Conservation (phyloP, 2,329 filamentous ascomycete species). For the Apiospora hydei region DNA sequence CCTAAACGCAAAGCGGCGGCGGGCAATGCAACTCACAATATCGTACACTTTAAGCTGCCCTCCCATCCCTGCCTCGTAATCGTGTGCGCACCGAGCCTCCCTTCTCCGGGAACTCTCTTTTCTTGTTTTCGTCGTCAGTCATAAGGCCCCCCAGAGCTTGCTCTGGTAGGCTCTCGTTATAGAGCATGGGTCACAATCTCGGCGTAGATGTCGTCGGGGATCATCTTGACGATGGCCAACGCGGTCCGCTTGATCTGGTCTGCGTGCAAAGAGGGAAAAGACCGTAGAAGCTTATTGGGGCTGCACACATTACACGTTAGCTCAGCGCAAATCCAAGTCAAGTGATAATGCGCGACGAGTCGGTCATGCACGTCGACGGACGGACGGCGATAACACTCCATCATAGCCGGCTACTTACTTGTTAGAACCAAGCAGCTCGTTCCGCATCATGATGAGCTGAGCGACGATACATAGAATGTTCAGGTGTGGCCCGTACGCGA, state of each 20-base stretch:
- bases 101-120: background rate
- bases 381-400: background rate
- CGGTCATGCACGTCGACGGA: background rate
- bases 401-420: conserved; percentile 64
- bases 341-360: background rate
- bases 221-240: conserved; percentile 85
- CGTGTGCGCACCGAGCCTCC: background rate
- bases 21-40: conserved; percentile 5
- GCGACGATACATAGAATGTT: conserved; percentile 98
- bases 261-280: conserved; percentile 83
- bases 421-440: conserved; percentile 81
- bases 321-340: background rate
- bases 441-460: conserved; percentile 87
- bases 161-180: conserved; percentile 49
- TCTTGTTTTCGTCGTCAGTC: conserved; percentile 12
- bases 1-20: background rate
- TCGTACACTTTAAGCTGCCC: conserved; percentile 11
- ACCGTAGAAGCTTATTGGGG: conserved; percentile 90
- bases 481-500: conserved; percentile 92
- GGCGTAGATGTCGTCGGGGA: conserved; percentile 88
- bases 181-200: conserved; percentile 90
- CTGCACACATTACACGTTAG: conserved; percentile 53
- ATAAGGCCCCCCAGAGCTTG: conserved; percentile 1
- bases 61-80: background rate
- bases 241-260: conserved; percentile 86